Percentiles rank a stretch among this genome's conserved stretches.
Evolutionary conservation across 441 rosid species (phyloP).

Genomic region (Gossypium trilobum): DNA sequence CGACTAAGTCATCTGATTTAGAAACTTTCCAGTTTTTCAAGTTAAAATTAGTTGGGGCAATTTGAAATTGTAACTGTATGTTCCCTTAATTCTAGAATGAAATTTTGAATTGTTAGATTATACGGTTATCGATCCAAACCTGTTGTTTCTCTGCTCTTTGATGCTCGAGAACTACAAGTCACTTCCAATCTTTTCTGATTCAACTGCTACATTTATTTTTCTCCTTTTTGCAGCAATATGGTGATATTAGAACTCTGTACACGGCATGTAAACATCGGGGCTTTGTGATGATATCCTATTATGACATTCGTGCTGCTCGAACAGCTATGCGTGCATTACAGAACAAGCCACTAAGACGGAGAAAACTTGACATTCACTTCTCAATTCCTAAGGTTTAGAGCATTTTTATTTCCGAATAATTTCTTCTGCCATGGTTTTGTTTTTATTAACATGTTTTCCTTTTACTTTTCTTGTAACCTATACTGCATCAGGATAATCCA

Average conservation of each 20-base stretch:
- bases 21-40: not conserved
- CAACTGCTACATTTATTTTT: slow-evolving; percentile 1
- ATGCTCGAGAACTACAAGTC: not conserved
- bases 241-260: slow-evolving; percentile 88
- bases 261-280: slow-evolving; percentile 99
- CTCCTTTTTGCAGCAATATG: slow-evolving; percentile 66
- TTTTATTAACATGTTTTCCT: not conserved
- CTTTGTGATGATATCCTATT: slow-evolving; percentile 96
- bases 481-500: slow-evolving; percentile 73
- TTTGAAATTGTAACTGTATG: not conserved
- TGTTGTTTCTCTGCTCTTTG: not conserved
- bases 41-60: not conserved
- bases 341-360: slow-evolving; percentile 81
- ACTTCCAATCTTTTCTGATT: not conserved
- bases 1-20: not conserved
- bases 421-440: not conserved
- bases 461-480: slow-evolving; percentile 6
- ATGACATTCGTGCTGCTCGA: slow-evolving; percentile 94
- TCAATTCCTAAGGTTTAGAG: slow-evolving; percentile 87
- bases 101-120: not conserved
- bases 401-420: not conserved
- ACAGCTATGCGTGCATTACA: slow-evolving; percentile 91
- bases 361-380: slow-evolving; percentile 95
- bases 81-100: not conserved
- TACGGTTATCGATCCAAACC: not conserved